Evolutionary conservation across 2,329 filamentous ascomycete species (phyloP), one percentile per base, ranked within the genome.

Genomic region (Fusarium paranaense): DNA sequence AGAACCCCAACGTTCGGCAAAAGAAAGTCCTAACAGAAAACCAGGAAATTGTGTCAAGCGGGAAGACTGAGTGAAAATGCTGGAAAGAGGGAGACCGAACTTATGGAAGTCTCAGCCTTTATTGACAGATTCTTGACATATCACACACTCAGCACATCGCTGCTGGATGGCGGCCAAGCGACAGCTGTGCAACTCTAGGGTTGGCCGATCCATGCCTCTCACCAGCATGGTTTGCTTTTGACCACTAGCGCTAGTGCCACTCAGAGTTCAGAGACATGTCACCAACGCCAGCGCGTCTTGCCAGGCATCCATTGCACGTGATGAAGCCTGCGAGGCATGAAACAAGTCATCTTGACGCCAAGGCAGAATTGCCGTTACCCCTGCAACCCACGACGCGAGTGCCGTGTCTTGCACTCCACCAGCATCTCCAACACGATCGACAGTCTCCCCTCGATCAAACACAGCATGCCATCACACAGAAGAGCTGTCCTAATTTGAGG

Each of bases 321-420:
- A 54, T 54, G 10, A 20, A 14, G 18, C 6, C 18, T 13, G 9
- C 27, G 27, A 32, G 47, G 18, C 16, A 11, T 20, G 27, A n/a
- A 20, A 32, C 45, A 52, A 32, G 18, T 32, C 27, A 54, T 54
- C 47, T 32, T 33, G 27, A 32, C 47, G 47, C 47, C 47, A 54
- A 54, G 47, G 47, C 47, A 54, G 47, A 54, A 20, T 32, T 54
- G 47, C 27, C 27, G 47, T 20, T 32, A 54, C 11, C 47, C 47
- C 47, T 54, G 27, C 27, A 32, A 54, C 47, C 27, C 47, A 30
- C 25, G 47, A 50, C 47, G 47, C 47, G 47, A 52, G 47, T 52
- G 47, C 47, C 47, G 47, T 30, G 27, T 54, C 45, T 50, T 18
- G 45, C 22, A 18, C 42, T 47, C 22, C 42, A 47, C 42, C 22